These are phyloP conservation scores for Paramecium sonneborni DNA, from an alignment of 73 alveolate species.

Conservation along the genomic window DNA sequence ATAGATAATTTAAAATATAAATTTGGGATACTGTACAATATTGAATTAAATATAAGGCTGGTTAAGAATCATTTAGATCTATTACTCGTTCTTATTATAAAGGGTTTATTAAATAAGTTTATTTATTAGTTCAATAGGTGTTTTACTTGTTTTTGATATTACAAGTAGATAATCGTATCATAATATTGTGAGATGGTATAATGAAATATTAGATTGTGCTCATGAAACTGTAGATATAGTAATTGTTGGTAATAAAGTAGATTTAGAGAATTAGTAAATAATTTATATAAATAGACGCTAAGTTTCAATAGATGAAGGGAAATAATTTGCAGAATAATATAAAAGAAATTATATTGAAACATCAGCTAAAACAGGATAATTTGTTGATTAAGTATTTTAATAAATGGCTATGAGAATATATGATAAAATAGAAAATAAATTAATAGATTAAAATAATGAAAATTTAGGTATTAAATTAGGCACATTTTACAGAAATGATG, in stretches of 20 bases:
- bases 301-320: slow-evolving; percentile 7
- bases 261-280: slow-evolving; percentile 54
- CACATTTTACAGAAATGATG: not conserved
- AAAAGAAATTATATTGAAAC: slow-evolving; percentile 41
- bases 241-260: slow-evolving; percentile 74
- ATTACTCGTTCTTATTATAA: slow-evolving; percentile 64
- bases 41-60: slow-evolving; percentile 10
- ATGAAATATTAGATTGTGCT: slow-evolving; percentile 63
- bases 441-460: not conserved
- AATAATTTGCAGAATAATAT: not conserved
- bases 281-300: not conserved
- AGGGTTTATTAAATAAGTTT: slow-evolving; percentile 21
- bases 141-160: slow-evolving; percentile 67
- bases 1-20: slow-evolving; percentile 73
- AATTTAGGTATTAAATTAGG: slow-evolving; percentile 14
- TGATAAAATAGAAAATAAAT: not conserved
- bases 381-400: slow-evolving; percentile 70
- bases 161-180: slow-evolving; percentile 63
- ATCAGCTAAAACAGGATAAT: slow-evolving; percentile 77
- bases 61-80: slow-evolving; percentile 67
- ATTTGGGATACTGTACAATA: slow-evolving; percentile 88
- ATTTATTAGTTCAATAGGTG: slow-evolving; percentile 38
- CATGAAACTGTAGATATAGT: slow-evolving; percentile 58
- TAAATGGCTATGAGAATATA: not conserved
- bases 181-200: slow-evolving; percentile 68